These are phyloP conservation scores for Stephania japonica DNA, from an alignment of 164 flowering plant genomes.

Conservation along the genomic window DNA sequence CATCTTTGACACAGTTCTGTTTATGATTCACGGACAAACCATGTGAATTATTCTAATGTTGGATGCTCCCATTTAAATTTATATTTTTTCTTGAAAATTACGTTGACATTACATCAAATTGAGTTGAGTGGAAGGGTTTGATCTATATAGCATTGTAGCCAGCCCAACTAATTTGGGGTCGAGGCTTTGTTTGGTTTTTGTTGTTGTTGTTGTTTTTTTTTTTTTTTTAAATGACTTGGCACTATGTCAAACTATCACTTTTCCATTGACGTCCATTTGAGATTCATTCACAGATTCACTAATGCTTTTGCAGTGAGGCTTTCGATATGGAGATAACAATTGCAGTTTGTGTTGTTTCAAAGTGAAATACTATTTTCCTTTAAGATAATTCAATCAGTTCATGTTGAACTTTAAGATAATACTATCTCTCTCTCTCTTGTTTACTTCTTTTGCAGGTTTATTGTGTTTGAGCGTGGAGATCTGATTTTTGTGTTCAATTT, in stretches of 20 bases:
- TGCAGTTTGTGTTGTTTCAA: not conserved
- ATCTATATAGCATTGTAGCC: too few species aligned
- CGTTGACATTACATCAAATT: not conserved
- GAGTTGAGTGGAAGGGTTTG: too few species aligned
- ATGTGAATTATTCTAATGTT: not conserved
- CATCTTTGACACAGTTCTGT: not conserved
- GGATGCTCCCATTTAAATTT: not conserved
- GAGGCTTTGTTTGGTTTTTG: too few species aligned
- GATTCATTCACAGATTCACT: too few species aligned
- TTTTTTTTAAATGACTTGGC: too few species aligned
- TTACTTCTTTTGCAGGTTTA: slow-evolving; percentile 45
- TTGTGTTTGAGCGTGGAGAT: slow-evolving; percentile 93
- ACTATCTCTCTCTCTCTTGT: not conserved
- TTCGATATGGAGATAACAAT: not conserved
- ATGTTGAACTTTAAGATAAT: not conserved
- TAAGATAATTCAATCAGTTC: slow-evolving; percentile 1
- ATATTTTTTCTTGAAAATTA: too few species aligned
- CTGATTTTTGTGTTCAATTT: slow-evolving; percentile 92
- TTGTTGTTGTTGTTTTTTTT: too few species aligned
- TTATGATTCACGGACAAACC: not conserved
- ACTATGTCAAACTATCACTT: too few species aligned
- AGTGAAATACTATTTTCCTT: not conserved
- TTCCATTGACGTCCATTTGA: too few species aligned
- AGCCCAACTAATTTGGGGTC: too few species aligned
- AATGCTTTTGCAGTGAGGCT: not conserved